Evolutionary conservation across 306 rosid species (phyloP).

Genomic region (Lathyrus sativus): DNA sequence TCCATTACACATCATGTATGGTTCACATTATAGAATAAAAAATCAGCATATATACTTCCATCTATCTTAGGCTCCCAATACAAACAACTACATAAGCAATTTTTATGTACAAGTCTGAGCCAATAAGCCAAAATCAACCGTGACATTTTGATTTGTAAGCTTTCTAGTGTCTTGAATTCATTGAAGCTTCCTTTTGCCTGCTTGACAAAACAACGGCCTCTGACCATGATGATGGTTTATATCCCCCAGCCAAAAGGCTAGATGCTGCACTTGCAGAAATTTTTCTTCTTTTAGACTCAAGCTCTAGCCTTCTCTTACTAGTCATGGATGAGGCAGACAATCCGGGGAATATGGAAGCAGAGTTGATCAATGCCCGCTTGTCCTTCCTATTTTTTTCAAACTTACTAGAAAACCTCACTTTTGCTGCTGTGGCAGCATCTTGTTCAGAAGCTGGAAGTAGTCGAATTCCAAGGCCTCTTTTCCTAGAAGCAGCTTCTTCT

Average conservation of each 20-base stretch:
- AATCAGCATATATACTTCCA: background rate
- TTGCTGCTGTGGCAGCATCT: constrained; percentile 63
- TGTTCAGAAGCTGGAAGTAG: constrained; percentile 68
- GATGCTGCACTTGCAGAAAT: constrained; percentile 72
- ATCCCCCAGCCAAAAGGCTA: constrained; percentile 56
- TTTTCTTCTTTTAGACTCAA: constrained; percentile 79
- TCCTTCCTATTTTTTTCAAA: constrained; percentile 69
- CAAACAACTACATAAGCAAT: constrained; percentile 17
- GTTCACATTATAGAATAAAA: background rate
- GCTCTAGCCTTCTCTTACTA: constrained; percentile 54
- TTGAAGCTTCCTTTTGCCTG: constrained; percentile 42
- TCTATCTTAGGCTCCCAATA: constrained; percentile 7
- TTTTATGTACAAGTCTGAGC: constrained; percentile 33
- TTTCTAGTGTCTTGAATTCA: constrained; percentile 43
- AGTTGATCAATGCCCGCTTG: constrained; percentile 70
- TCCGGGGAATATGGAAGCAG: constrained; percentile 61
- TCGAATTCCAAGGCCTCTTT: constrained; percentile 71
- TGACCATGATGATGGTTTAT: constrained; percentile 77
- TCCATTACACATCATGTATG: constrained; percentile 15
- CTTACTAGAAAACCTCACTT: constrained; percentile 62
- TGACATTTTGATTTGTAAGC: constrained; percentile 13
- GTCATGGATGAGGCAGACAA: constrained; percentile 49
- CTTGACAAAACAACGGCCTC: constrained; percentile 40
- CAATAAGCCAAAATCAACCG: background rate
- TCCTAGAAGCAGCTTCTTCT: constrained; percentile 73